Percentiles rank a stretch among this genome's conserved stretches.
phyloP scores from a whole-genome alignment of 176 grass and related monocot species.

The Raddia distichophylla region DNA sequence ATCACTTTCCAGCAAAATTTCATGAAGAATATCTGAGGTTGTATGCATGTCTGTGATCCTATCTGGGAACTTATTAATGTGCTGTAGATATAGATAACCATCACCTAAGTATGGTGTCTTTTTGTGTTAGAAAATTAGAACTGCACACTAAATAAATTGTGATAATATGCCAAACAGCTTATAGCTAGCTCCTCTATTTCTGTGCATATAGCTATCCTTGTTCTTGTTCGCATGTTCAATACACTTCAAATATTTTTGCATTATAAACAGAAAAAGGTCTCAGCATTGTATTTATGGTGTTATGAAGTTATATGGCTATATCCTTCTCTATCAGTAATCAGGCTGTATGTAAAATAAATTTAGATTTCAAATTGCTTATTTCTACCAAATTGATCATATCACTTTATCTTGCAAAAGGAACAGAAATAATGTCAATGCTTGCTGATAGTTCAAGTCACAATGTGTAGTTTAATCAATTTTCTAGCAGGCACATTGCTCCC shows the following conservation, averaged over 20 bases:
- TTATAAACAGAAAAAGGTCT: neutral
- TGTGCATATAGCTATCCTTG: constrained; percentile 7
- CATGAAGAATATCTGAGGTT: neutral
- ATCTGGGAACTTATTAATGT: neutral
- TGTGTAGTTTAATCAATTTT: neutral
- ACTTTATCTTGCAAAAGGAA: too few relatives aligned
- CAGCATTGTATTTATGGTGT: neutral
- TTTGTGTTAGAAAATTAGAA: neutral
- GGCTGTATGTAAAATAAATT: neutral
- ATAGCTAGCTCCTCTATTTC: constrained; percentile 18
- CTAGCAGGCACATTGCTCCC: neutral
- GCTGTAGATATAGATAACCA: neutral
- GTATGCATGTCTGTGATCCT: neutral
- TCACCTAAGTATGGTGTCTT: neutral
- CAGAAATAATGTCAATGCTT: too few relatives aligned
- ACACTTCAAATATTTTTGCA: neutral
- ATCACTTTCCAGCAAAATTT: neutral
- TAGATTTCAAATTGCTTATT: neutral
- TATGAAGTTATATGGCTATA: neutral
- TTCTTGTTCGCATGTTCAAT: constrained; percentile 7
- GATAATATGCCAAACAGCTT: neutral
- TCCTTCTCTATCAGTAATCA: constrained; percentile 5
- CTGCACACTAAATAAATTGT: neutral
- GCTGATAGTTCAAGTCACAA: too few relatives aligned
- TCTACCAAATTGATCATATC: neutral